These are phyloP conservation scores for Apiospora malaysiana DNA, from an alignment of 2,329 filamentous ascomycete genomes.

Conservation along the genomic window DNA sequence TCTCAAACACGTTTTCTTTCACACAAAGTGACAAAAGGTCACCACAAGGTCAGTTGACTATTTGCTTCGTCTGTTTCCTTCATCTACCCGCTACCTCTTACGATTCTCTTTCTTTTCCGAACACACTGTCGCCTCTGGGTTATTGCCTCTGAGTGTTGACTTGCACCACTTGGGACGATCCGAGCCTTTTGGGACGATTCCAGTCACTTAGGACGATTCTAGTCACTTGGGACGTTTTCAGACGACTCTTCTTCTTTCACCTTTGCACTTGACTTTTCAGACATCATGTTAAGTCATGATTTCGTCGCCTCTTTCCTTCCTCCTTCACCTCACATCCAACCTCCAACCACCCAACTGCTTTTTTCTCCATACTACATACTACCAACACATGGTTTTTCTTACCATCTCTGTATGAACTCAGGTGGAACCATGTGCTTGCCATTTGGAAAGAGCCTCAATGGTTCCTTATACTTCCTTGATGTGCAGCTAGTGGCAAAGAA, in stretches of 20 bases:
- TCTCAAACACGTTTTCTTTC: not conserved
- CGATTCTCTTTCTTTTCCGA: not conserved
- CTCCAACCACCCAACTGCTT: not conserved
- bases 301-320: not conserved
- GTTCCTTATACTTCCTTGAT: not conserved
- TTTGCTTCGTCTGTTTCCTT: no score
- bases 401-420: no score
- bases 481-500: not conserved
- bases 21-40: no score
- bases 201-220: no score
- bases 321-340: not conserved
- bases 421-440: not conserved
- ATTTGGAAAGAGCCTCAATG: not conserved
- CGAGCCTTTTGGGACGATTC: no score
- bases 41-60: no score
- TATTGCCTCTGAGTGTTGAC: no score
- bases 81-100: not conserved
- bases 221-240: no score
- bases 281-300: not conserved
- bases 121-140: not conserved
- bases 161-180: no score
- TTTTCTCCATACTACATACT: not conserved
- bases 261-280: not conserved
- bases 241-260: not conserved
- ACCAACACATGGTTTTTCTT: not conserved